Conservation (phyloP, 805 yeast species). For the Lachancea sp. region DNA sequence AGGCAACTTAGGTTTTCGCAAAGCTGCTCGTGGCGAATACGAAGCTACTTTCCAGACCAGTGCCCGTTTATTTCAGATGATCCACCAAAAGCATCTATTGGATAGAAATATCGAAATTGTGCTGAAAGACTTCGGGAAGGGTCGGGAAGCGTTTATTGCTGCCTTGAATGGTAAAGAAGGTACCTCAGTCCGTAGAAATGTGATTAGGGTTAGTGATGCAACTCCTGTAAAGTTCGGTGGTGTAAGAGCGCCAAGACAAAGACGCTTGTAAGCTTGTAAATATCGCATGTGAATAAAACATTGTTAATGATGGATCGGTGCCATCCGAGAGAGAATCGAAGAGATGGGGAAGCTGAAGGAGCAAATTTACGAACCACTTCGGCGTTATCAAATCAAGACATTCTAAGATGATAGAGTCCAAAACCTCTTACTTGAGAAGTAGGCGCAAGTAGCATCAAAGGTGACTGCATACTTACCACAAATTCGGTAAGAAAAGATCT, state of each 20-base stretch:
- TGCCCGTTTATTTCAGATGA: conserved; percentile 61
- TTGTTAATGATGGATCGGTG: not conserved
- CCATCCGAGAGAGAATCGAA: not conserved
- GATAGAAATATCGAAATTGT: conserved; percentile 67
- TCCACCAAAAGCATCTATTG: conserved; percentile 54
- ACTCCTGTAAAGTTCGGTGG: conserved; percentile 92
- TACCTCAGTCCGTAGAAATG: conserved; percentile 51
- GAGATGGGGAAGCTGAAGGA: not conserved
- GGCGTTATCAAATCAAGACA: no score
- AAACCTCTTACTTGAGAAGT: no score
- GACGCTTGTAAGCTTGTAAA: conserved; percentile 49
- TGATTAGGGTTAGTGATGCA: conserved; percentile 67
- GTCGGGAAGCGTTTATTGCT: conserved; percentile 77
- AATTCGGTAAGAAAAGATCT: no score
- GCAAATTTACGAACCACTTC: no score
- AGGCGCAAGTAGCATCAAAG: no score
- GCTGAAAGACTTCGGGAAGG: conserved; percentile 79
- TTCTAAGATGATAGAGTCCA: no score
- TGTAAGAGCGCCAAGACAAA: conserved; percentile 70
- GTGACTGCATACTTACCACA: no score
- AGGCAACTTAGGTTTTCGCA: conserved; percentile 84
- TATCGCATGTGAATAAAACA: conserved; percentile 2
- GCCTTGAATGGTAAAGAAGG: conserved; percentile 92
- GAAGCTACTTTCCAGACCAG: conserved; percentile 89
- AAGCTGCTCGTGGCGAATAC: conserved; percentile 83